phyloP scores from a whole-genome alignment of 768 basidiomycete species.

The Termitomyces sp. region DNA sequence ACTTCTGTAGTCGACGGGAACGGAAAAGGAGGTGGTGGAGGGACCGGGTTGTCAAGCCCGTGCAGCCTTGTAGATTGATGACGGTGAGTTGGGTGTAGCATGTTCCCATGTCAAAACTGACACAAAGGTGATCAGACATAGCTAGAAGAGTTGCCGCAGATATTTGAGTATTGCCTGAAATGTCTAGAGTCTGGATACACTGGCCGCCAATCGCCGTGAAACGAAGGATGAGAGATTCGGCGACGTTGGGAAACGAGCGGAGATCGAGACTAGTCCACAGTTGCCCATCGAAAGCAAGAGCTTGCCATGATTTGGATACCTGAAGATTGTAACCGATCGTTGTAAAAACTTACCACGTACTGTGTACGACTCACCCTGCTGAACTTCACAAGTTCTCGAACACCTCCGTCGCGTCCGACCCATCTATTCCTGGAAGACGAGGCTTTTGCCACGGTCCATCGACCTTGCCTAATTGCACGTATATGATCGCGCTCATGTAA shows the following conservation, averaged over 20 bases:
- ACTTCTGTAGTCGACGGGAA: constrained; percentile 49
- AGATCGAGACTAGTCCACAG: constrained; percentile 73
- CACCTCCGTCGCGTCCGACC: constrained; percentile 69
- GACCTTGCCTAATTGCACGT: constrained; percentile 33
- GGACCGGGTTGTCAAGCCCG: constrained; percentile 53
- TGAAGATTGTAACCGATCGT: constrained; percentile 21
- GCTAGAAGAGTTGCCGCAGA: constrained; percentile 42
- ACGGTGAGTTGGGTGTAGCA: constrained; percentile 62
- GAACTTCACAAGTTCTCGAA: constrained; percentile 73
- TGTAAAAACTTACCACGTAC: neutral
- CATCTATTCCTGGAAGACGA: constrained; percentile 58
- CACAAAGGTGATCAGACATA: constrained; percentile 49
- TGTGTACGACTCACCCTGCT: constrained; percentile 55
- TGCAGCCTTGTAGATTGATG: constrained; percentile 72
- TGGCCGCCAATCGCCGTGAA: constrained; percentile 53
- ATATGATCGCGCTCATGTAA: constrained; percentile 57
- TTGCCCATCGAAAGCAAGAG: constrained; percentile 77
- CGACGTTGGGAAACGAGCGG: constrained; percentile 51
- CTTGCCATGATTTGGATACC: constrained; percentile 76
- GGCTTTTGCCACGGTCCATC: constrained; percentile 61
- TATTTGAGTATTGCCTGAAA: constrained; percentile 56
- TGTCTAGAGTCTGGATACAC: constrained; percentile 56
- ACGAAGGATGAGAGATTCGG: constrained; percentile 42
- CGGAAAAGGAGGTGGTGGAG: constrained; percentile 65
- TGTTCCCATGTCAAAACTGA: constrained; percentile 26